Percentiles rank a stretch among this genome's conserved stretches.
Evolutionary conservation across 768 basidiomycete genomes (phyloP).

Genomic region (Dendrothele bispora): DNA sequence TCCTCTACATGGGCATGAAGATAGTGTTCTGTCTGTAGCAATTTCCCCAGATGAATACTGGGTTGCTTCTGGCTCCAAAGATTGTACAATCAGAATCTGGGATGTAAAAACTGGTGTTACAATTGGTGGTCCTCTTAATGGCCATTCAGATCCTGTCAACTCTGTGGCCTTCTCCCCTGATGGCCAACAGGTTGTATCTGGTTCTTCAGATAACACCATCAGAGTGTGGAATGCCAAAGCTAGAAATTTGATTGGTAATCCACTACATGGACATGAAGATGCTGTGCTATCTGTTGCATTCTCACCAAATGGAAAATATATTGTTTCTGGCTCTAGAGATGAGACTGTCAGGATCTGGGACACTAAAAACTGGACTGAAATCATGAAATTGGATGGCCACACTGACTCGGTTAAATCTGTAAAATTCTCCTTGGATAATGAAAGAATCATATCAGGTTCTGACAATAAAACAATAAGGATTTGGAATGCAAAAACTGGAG

Average conservation of each 20-base stretch:
- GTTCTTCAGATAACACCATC: slow-evolving; percentile 3
- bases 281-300: slow-evolving; percentile 10
- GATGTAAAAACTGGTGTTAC: background rate
- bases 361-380: background rate
- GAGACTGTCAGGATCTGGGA: slow-evolving; percentile 1
- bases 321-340: slow-evolving; percentile 19
- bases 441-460: background rate
- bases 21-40: background rate
- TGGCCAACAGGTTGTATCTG: slow-evolving; percentile 9
- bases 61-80: background rate
- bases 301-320: slow-evolving; percentile 19
- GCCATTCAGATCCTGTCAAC: too few species aligned
- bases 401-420: slow-evolving; percentile 1
- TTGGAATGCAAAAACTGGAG: background rate
- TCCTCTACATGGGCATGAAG: background rate
- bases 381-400: background rate
- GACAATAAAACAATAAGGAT: background rate
- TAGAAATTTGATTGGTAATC: slow-evolving; percentile 2
- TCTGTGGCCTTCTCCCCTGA: slow-evolving; percentile 10
- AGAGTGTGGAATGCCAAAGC: background rate
- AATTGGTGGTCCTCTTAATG: background rate
- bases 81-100: background rate
- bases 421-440: background rate
- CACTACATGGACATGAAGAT: slow-evolving; percentile 11
- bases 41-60: too few species aligned